These are phyloP conservation scores for Pseudogymnoascus sp. DNA, from an alignment of 2,329 filamentous ascomycete genomes.

Conservation along the genomic window DNA sequence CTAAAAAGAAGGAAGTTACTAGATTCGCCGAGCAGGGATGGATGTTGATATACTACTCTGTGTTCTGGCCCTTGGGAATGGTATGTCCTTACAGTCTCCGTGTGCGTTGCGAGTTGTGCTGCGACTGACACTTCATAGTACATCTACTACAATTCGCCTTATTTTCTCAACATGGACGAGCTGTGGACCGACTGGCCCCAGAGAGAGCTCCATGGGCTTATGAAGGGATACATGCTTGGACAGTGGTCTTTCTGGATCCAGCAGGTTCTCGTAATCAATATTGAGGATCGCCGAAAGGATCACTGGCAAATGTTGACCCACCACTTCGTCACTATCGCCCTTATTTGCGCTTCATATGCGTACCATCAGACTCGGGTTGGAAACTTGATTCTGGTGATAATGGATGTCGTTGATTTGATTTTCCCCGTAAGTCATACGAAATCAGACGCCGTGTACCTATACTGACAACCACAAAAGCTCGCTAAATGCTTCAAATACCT, in stretches of 20 bases:
- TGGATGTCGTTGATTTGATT: constrained; percentile 88
- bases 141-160: constrained; percentile 67
- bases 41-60: constrained; percentile 73
- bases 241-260: constrained; percentile 93
- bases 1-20: constrained; percentile 65
- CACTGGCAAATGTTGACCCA: constrained; percentile 94
- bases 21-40: constrained; percentile 93
- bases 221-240: constrained; percentile 84
- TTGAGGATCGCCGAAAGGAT: constrained; percentile 90
- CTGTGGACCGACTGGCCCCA: constrained; percentile 83
- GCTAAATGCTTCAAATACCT: constrained; percentile 94
- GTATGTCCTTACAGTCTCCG: constrained; percentile 41
- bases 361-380: constrained; percentile 84
- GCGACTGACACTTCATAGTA: constrained; percentile 46
- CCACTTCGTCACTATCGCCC: constrained; percentile 77
- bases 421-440: constrained; percentile 60
- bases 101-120: background rate
- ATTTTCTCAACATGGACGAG: constrained; percentile 66
- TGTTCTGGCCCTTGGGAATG: constrained; percentile 78
- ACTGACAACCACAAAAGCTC: constrained; percentile 40
- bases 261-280: constrained; percentile 87
- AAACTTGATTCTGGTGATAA: constrained; percentile 79
- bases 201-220: constrained; percentile 61
- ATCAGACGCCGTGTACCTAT: background rate
- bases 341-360: constrained; percentile 75